Evolutionary conservation across 2,329 filamentous ascomycete species (phyloP), one percentile per base, ranked within the genome.

Genomic region (Talaromyces sp.): DNA sequence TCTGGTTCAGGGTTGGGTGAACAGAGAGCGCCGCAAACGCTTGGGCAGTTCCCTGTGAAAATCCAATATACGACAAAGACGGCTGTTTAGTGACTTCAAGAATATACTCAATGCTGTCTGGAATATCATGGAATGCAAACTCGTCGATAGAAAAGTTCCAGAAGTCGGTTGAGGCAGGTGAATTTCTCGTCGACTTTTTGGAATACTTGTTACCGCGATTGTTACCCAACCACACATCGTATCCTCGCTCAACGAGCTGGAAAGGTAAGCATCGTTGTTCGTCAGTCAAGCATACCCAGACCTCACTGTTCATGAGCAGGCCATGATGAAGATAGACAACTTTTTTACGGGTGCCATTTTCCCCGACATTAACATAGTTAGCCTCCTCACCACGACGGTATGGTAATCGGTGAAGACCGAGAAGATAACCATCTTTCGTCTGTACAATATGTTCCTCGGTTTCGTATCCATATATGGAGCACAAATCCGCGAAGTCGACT

Each of bases 61-160:
- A 99, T 25, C 95, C 95, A 74, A 99, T 90, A 75, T 99, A 99
- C 0, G 93, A 97, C 31, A 99, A 81, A 47, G 93, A 96, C 37
- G 88, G 84, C 75, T 96, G 92, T 61, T 85, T 84, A 0, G 95
- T 98, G 0, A 91, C 91, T 47, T 89, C 87, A 25, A 99, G 85
- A 66, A 99, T 91, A 75, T 99, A 98, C 62, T 89, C 85, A 73
- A 99, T 98, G 69, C 89, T 94, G 78, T 99, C 90, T 1, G 95
- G 95, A 66, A 99, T 97, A 76, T 99, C 95, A 75, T 98, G 88
- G 73, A 99, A 96, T 57, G 95, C 95, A 75, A 99, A 99, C 74
- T 99, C 91, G 75, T 99, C 95, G 74, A 99, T 98, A 61, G 92
- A 97, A 75, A 99, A 99, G 77, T 97, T 90, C 95, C 95, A 99